Base-by-base conservation (phyloP, 768 basidiomycete species). In the Phlegmacium glaucopus region DNA sequence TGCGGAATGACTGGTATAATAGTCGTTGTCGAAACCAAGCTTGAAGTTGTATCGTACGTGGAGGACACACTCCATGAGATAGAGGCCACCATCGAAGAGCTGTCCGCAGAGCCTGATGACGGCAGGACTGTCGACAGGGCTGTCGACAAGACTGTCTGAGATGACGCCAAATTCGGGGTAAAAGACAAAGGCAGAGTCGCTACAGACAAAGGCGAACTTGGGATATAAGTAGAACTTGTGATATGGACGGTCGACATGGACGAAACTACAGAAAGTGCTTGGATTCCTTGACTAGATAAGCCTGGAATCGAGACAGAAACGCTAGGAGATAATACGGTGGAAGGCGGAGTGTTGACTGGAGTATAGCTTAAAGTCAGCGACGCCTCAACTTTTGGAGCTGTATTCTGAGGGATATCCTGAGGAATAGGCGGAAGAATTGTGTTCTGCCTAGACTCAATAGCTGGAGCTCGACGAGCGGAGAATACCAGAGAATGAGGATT, bases 291-390 rank as follows among this genome's bases (percentile, higher is more conserved):
- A 18, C 47, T 48, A 13, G 42, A 26, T n/a, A 22, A 28, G 13
- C 37, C 18, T n/a, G 52, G 26, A 13, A 44, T 26, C 36, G 41
- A 25, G 22, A 36, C 42, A 4, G 37, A 18, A 28, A 39, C 26
- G 32, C 26, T 49, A 8, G 52, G 44, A 26, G 48, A 44, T 30
- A 47, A 18, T 17, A 42, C 35, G 6, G 48, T 39, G 34, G 37
- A 34, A 37, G 44, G 50, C 28, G 40, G 17, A 34, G 40, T 40
- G 35, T 47, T 51, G 38, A 34, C 39, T 17, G 47, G 37, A 16
- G 34, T 15, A 1, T 26, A 17, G 13, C 38, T 15, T 22, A 28
- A 6, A 22, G 45, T 13, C 9, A 37, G 29, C 15, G 27, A 28
- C 9, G 39, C 22, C 9, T 16, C 11, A 2, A 15, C 42, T n/a